Percentiles rank a stretch among this genome's conserved stretches.
Evolutionary conservation across 495 filamentous ascomycete genomes (phyloP).

Genomic region (Podospora tetraspora): DNA sequence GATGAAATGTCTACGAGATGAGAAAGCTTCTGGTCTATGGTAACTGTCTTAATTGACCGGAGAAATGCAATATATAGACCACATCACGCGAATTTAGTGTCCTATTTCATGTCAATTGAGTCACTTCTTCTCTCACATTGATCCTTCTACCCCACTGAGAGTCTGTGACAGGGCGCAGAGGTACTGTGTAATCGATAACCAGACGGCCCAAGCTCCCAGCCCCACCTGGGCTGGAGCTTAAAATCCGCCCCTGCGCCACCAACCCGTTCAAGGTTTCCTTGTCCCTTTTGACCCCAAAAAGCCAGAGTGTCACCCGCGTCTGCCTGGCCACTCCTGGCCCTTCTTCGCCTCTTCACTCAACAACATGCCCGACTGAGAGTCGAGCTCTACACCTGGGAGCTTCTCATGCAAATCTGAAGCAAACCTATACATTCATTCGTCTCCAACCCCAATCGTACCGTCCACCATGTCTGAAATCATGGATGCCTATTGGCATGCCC

Average conservation of each 20-base stretch:
- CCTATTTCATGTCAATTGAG: constrained; percentile 1
- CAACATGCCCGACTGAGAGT: constrained; percentile 20
- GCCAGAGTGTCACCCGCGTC: constrained; percentile 19
- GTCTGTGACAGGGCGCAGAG: too few species aligned
- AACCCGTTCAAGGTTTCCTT: constrained; percentile 12
- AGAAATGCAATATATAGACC: not conserved
- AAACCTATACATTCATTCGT: constrained; percentile 11
- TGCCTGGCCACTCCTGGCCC: constrained; percentile 6
- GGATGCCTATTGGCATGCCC: constrained; percentile 66
- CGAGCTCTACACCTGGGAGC: constrained; percentile 18
- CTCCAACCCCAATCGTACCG: not conserved
- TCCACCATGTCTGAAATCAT: constrained; percentile 35
- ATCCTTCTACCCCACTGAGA: not conserved
- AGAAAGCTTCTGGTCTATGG: not conserved
- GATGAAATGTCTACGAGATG: not conserved
- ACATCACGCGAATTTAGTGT: not conserved
- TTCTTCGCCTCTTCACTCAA: constrained; percentile 12
- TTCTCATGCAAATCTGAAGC: constrained; percentile 18
- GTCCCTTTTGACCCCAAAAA: constrained; percentile 27
- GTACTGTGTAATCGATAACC: not conserved
- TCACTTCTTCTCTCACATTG: not conserved
- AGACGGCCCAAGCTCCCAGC: constrained; percentile 14
- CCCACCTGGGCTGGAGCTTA: constrained; percentile 16
- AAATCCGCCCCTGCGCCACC: constrained; percentile 8
- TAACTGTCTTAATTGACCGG: not conserved